Conservation (phyloP, 2,329 filamentous ascomycete species). For the Aphanoascus verrucosus region DNA sequence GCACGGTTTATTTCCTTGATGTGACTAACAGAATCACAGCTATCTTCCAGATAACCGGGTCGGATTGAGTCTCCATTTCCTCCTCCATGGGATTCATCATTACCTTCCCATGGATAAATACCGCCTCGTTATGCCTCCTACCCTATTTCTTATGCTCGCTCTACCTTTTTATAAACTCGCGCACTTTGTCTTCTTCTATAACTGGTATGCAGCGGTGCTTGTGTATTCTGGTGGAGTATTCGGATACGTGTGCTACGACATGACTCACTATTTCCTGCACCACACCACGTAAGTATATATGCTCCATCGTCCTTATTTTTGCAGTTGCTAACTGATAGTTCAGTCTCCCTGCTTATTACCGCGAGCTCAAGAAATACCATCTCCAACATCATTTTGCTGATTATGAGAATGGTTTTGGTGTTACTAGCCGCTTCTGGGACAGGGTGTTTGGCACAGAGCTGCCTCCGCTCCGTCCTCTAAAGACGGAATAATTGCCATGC, state of each 20-base stretch:
- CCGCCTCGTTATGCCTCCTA: constrained; percentile 91
- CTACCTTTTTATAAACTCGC: constrained; percentile 88
- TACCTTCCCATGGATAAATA: constrained; percentile 99
- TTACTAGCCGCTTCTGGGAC: constrained; percentile 96
- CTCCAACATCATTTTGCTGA: constrained; percentile 95
- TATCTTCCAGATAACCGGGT: constrained; percentile 84
- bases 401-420: constrained; percentile 93
- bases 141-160: constrained; percentile 72
- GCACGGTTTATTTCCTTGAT: neutral
- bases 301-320: neutral
- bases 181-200: constrained; percentile 66
- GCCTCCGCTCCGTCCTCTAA: constrained; percentile 28
- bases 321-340: neutral
- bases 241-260: constrained; percentile 89
- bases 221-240: constrained; percentile 87
- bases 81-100: constrained; percentile 94
- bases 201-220: constrained; percentile 70
- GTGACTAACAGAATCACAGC: constrained; percentile 37
- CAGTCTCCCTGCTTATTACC: constrained; percentile 76
- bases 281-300: constrained; percentile 61
- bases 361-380: constrained; percentile 91
- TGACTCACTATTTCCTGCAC: constrained; percentile 98
- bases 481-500: constrained; percentile 26
- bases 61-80: constrained; percentile 77
- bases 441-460: constrained; percentile 82